These are phyloP conservation scores for Mycena pura DNA, from an alignment of 768 basidiomycete species.

Conservation along the genomic window DNA sequence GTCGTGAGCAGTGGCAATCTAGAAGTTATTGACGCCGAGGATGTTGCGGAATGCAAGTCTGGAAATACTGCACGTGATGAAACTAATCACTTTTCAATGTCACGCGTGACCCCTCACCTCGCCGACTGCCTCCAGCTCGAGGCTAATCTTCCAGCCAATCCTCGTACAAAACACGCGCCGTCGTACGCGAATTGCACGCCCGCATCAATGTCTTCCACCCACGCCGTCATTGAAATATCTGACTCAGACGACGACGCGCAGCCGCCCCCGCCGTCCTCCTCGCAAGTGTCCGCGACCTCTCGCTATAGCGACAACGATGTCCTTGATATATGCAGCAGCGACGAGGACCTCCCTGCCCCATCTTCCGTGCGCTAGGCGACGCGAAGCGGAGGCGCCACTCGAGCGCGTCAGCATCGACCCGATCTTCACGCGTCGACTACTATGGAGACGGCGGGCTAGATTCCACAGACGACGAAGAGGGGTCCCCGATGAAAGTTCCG, in stretches of 20 bases:
- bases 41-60: too few species aligned
- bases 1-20: too few species aligned
- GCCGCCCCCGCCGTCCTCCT: constrained; percentile 5
- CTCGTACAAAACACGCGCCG: too few species aligned
- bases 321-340: constrained; percentile 9
- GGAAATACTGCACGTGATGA: too few species aligned
- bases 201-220: background rate
- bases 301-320: background rate
- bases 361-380: background rate
- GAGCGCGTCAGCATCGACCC: background rate
- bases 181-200: too few species aligned
- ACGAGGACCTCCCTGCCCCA: constrained; percentile 17
- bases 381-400: constrained; percentile 23
- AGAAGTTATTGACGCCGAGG: too few species aligned
- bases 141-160: too few species aligned
- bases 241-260: constrained; percentile 19
- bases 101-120: too few species aligned
- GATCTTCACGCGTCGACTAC: background rate
- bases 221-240: constrained; percentile 14
- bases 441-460: background rate
- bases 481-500: constrained; percentile 15
- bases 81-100: too few species aligned
- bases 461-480: constrained; percentile 4
- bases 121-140: too few species aligned
- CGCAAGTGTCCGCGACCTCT: background rate